Percentiles rank a stretch among this genome's conserved stretches.
phyloP scores from a whole-genome alignment of 176 grass and related monocot species.

The Urochloa ruziziensis region DNA sequence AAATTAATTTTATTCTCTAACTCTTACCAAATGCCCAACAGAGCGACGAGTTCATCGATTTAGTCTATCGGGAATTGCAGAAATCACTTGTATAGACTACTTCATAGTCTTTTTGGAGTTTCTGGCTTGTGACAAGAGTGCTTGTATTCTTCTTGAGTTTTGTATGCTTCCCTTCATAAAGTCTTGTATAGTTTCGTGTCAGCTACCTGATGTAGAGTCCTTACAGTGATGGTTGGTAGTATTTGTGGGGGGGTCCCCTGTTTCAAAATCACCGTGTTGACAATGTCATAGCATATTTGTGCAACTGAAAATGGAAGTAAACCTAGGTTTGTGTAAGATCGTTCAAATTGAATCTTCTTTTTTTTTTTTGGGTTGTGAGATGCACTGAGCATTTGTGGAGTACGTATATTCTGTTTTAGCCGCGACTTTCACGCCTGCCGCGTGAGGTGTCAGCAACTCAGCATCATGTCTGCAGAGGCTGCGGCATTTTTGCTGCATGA shows the following conservation, averaged over 20 bases:
- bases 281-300: slow-evolving; percentile 24
- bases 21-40: slow-evolving; percentile 14
- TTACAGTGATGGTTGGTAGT: not conserved
- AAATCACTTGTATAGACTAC: slow-evolving; percentile 46
- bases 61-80: slow-evolving; percentile 56
- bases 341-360: not conserved
- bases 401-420: not conserved
- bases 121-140: not conserved
- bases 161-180: slow-evolving; percentile 15
- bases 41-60: slow-evolving; percentile 71
- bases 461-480: not conserved
- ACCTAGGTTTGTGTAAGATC: not conserved
- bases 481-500: not conserved
- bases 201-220: slow-evolving; percentile 28
- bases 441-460: no score
- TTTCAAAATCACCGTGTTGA: slow-evolving; percentile 1
- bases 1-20: not conserved
- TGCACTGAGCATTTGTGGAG: not conserved
- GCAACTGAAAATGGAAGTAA: slow-evolving; percentile 8
- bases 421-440: no score
- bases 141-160: slow-evolving; percentile 3
- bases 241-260: not conserved
- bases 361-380: not conserved
- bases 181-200: slow-evolving; percentile 24
- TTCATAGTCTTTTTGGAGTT: slow-evolving; percentile 1